A percentile compares a stretch with the other conserved stretches of the same genome.
These are phyloP conservation scores for Rhododendron ovatum DNA, from an alignment of 148 eudicot genomes.

Conservation along the genomic window DNA sequence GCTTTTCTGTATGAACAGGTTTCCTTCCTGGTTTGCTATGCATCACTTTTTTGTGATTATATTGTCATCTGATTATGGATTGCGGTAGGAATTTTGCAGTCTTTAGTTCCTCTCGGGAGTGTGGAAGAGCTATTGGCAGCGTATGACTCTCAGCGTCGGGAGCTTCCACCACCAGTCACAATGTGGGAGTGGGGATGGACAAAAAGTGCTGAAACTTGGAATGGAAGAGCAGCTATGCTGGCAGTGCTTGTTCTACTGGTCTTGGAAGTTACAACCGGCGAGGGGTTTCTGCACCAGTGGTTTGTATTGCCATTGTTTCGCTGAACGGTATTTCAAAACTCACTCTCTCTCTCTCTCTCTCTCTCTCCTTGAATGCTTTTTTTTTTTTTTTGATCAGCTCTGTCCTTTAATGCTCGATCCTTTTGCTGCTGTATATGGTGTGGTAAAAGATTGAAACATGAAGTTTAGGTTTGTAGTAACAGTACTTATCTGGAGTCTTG, in stretches of 20 bases:
- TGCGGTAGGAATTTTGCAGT: slow-evolving; percentile 41
- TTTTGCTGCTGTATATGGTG: neutral
- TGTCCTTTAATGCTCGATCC: neutral
- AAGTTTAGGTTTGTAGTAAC: neutral
- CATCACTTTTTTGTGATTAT: neutral
- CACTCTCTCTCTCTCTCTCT: neutral
- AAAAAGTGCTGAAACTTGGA: slow-evolving; percentile 98
- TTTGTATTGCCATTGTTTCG: slow-evolving; percentile 58
- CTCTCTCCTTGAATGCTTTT: no score
- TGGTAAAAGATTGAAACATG: neutral
- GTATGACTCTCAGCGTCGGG: slow-evolving; percentile 86
- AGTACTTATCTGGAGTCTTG: neutral
- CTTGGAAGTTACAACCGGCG: slow-evolving; percentile 82
- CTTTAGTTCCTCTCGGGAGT: slow-evolving; percentile 97
- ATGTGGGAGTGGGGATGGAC: slow-evolving; percentile 99
- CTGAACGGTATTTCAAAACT: slow-evolving; percentile 19
- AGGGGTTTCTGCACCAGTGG: slow-evolving; percentile 96
- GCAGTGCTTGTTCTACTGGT: slow-evolving; percentile 76
- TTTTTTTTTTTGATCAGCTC: no score
- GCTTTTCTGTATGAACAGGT: neutral
- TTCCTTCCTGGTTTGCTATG: neutral
- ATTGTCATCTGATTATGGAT: neutral
- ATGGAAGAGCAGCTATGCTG: slow-evolving; percentile 94
- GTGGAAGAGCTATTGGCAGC: slow-evolving; percentile 92
- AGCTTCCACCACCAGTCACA: slow-evolving; percentile 80